Evolutionary conservation across 2,329 filamentous ascomycete species (phyloP).

Genomic region (Aspergillus versicolor): DNA sequence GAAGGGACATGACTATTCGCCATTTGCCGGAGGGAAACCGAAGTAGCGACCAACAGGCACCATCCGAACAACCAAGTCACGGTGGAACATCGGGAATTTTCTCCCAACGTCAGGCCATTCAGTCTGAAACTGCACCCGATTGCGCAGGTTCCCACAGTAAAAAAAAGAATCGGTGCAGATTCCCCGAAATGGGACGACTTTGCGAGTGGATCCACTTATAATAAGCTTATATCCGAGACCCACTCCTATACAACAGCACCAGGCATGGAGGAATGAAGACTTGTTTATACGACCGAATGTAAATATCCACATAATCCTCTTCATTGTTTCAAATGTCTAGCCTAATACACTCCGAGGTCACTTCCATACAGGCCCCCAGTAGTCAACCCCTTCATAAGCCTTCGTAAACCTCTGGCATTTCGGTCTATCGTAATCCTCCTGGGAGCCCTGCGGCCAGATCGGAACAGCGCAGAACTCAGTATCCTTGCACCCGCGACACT

Average conservation of each 20-base stretch:
- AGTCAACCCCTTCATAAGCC: background rate
- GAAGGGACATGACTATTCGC: too few relatives aligned
- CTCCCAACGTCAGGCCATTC: too few relatives aligned
- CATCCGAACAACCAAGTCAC: too few relatives aligned
- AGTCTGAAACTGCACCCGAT: too few relatives aligned
- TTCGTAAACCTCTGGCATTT: background rate
- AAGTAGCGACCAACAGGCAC: too few relatives aligned
- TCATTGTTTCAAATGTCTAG: background rate
- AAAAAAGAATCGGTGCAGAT: background rate
- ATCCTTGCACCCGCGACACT: constrained; percentile 52
- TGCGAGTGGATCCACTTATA: background rate
- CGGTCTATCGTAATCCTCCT: constrained; percentile 45
- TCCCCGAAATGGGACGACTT: background rate
- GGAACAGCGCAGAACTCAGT: constrained; percentile 62
- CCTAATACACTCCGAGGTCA: background rate
- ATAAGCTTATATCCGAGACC: background rate
- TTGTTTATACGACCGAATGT: too few relatives aligned
- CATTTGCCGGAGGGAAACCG: too few relatives aligned
- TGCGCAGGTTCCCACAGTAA: too few relatives aligned
- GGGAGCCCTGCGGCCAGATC: constrained; percentile 61
- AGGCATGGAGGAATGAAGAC: too few relatives aligned
- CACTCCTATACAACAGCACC: background rate
- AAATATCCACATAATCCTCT: background rate
- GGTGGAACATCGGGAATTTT: too few relatives aligned
- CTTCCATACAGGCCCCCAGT: background rate